Percentiles rank a stretch among this genome's conserved stretches.
Evolutionary conservation across 495 filamentous ascomycete genomes (phyloP).

Genomic region (Bombardia bombarda): DNA sequence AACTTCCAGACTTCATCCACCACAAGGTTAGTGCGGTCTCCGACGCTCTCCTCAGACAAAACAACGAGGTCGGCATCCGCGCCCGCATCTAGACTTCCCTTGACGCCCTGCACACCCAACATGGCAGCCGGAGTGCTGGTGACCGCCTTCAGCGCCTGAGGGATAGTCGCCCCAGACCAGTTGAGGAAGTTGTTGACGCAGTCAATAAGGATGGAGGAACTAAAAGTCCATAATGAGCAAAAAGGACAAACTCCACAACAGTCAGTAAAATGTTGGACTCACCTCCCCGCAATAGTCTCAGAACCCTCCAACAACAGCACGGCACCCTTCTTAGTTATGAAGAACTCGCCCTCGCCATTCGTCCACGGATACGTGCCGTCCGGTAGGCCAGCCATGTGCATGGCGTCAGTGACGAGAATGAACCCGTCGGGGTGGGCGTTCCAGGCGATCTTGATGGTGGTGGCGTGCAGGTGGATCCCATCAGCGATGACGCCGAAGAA

Average conservation of each 20-base stretch:
- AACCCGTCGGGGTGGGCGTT: conserved; percentile 54
- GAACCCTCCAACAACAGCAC: conserved; percentile 60
- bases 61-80: conserved; percentile 78
- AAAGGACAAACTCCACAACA: too few relatives aligned
- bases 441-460: conserved; percentile 54
- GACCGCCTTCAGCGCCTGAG: conserved; percentile 59
- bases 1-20: neutral
- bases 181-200: conserved; percentile 74
- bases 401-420: conserved; percentile 62
- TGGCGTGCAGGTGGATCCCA: conserved; percentile 59
- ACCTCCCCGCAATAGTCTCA: conserved; percentile 65
- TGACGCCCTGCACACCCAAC: conserved; percentile 56
- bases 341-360: conserved; percentile 58
- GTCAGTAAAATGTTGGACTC: conserved; percentile 10
- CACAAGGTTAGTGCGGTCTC: neutral
- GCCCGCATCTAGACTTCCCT: conserved; percentile 58
- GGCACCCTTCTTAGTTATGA: conserved; percentile 54
- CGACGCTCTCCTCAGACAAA: conserved; percentile 40
- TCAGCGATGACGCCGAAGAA: conserved; percentile 61
- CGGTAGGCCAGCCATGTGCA: conserved; percentile 58
- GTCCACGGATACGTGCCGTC: conserved; percentile 76
- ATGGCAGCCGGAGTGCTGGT: conserved; percentile 66
- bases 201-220: conserved; percentile 64
- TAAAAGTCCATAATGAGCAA: too few relatives aligned
- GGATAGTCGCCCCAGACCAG: conserved; percentile 57